Conservation (phyloP, 306 rosid genomes). For the Carpinus viminea region DNA sequence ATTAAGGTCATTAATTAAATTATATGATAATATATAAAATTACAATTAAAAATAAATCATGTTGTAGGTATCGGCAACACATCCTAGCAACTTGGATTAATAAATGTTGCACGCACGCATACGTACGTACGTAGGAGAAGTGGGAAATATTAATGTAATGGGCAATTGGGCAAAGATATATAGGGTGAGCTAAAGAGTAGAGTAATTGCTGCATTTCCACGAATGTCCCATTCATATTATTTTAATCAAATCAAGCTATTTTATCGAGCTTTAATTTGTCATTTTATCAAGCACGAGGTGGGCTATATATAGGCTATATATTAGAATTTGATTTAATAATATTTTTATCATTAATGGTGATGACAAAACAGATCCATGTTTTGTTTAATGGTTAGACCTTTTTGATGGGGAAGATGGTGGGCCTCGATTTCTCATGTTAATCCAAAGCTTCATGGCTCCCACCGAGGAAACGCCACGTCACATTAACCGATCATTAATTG, state of each 20-base stretch:
- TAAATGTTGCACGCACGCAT: background rate
- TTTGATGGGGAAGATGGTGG: conserved; percentile 25
- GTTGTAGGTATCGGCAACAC: background rate
- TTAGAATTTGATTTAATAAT: conserved; percentile 20
- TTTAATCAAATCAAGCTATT: conserved; percentile 28
- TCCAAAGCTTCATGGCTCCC: conserved; percentile 45
- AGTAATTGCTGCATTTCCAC: conserved; percentile 28
- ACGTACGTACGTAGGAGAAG: background rate
- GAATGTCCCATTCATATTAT: conserved; percentile 34
- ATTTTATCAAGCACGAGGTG: conserved; percentile 29
- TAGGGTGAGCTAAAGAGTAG: conserved; percentile 11
- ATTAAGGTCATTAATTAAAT: no score
- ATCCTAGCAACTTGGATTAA: background rate
- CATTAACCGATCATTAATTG: conserved; percentile 17
- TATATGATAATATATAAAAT: background rate
- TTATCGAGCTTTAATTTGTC: conserved; percentile 31
- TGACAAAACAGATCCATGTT: conserved; percentile 29
- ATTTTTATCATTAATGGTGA: conserved; percentile 20
- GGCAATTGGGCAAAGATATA: background rate
- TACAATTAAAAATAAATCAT: background rate
- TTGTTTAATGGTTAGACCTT: conserved; percentile 28
- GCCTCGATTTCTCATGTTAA: conserved; percentile 20
- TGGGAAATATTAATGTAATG: conserved; percentile 21
- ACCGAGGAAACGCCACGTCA: conserved; percentile 35
- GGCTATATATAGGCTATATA: conserved; percentile 12